Evolutionary conservation across 306 rosid genomes (phyloP).

Genomic region (Quillaja saponaria): DNA sequence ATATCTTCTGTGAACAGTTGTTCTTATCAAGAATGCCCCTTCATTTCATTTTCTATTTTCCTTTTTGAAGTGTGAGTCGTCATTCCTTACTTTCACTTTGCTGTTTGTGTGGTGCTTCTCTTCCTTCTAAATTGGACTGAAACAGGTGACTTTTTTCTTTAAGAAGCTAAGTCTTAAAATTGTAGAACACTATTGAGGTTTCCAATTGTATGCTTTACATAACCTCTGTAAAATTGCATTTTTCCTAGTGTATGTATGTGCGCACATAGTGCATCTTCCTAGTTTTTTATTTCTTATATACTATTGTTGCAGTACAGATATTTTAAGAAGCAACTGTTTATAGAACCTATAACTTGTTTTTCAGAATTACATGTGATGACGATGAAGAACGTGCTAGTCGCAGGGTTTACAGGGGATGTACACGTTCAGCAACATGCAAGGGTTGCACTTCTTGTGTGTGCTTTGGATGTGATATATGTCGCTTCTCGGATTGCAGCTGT

Average conservation of each 20-base stretch:
- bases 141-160: too few species aligned
- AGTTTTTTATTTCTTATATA: too few species aligned
- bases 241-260: not conserved
- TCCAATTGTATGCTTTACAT: not conserved
- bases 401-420: conserved; percentile 83
- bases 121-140: too few species aligned
- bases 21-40: too few species aligned
- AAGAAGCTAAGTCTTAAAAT: too few species aligned
- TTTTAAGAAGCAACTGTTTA: not conserved
- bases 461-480: conserved; percentile 86
- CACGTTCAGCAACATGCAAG: conserved; percentile 77
- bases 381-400: conserved; percentile 94
- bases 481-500: conserved; percentile 93
- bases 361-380: conserved; percentile 77
- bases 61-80: too few species aligned
- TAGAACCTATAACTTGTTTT: conserved; percentile 2
- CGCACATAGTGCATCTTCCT: too few species aligned
- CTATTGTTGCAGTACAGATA: not conserved
- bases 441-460: conserved; percentile 98
- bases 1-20: too few species aligned
- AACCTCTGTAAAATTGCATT: not conserved
- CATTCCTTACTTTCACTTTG: too few species aligned
- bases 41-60: too few species aligned
- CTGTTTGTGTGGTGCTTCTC: too few species aligned
- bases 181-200: not conserved